Base-by-base conservation (phyloP, 495 filamentous ascomycete species). In the Stereocaulon alpinum region DNA sequence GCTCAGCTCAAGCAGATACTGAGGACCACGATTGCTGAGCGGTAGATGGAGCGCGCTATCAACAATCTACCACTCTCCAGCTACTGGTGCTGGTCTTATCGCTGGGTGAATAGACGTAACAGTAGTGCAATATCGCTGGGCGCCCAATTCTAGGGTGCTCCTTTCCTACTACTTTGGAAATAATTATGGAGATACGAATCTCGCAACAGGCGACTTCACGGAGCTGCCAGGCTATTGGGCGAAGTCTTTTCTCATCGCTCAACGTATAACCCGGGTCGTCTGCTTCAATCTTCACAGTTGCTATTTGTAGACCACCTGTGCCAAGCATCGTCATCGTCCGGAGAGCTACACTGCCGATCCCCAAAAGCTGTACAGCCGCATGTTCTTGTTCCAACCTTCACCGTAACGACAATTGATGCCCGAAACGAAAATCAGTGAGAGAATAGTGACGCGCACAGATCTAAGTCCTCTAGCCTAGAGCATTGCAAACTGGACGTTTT, bases 11-110 rank as follows among this genome's bases (percentile, higher is more conserved):
- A 43, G 34, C 37, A 43, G 15, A 45, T 60, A 45, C 58, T 44
- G 62, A 54, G 62, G 15, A 27, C 54, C 58, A 55, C 17, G 43
- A 55, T 40, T 22, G 56, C 62, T 50, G 34, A 50, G 62, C 62
- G 62, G 62, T 30, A 64, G 54, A 64, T 20, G 40, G 43, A 61
- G 37, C 32, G 58, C 47, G 47, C 53, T 45, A 32, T 61, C 62
- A 61, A 64, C 58, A 61, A 44, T 61, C 48, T 52, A 40, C 61
- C 58, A 57, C 50, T 53, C 12, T 4, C 6, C 32, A n/a, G 29
- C 14, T 50, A 41, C 17, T 20, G 24, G 20, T 40, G 34, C 11
- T 40, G 34, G 34, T 7, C 34, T n/a, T 18, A 17, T 9, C 24
- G 1, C 24, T 43, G 6, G 11, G 20, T 48, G 58, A 44, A 37